phyloP scores from a whole-genome alignment of 306 rosid genomes.

The Glycine tomentella region DNA sequence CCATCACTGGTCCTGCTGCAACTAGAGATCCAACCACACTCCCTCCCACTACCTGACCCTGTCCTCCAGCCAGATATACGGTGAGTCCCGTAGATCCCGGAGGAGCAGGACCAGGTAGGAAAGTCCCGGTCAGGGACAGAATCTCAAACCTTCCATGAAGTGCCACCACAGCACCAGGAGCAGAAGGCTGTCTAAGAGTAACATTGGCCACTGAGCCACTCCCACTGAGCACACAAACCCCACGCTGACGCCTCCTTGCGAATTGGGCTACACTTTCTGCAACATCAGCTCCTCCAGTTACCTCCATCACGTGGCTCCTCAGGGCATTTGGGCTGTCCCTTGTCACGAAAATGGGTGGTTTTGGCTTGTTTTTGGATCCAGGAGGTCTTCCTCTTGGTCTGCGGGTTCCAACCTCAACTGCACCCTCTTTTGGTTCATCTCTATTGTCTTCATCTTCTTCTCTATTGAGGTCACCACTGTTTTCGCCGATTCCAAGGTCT shows the following conservation, averaged over 20 bases:
- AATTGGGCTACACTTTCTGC: slow-evolving; percentile 86
- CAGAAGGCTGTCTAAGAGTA: slow-evolving; percentile 81
- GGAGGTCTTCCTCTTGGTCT: slow-evolving; percentile 96
- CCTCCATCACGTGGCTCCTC: slow-evolving; percentile 90
- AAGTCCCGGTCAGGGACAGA: slow-evolving; percentile 78
- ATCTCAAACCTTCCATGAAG: slow-evolving; percentile 97
- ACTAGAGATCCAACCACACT: slow-evolving; percentile 87
- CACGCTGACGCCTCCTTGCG: slow-evolving; percentile 88
- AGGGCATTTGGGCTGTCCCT: slow-evolving; percentile 92
- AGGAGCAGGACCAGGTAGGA: slow-evolving; percentile 91
- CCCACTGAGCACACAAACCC: slow-evolving; percentile 92
- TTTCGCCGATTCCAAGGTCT: slow-evolving; percentile 65
- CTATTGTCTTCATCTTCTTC: slow-evolving; percentile 61
- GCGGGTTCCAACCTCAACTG: slow-evolving; percentile 75
- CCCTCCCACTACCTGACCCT: slow-evolving; percentile 92
- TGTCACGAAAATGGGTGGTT: slow-evolving; percentile 91
- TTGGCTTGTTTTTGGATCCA: slow-evolving; percentile 93
- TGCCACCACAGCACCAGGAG: slow-evolving; percentile 82
- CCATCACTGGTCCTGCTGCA: slow-evolving; percentile 94
- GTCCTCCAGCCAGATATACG: slow-evolving; percentile 85
- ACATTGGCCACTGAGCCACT: slow-evolving; percentile 94
- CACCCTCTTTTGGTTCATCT: slow-evolving; percentile 86
- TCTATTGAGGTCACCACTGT: slow-evolving; percentile 48
- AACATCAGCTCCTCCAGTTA: slow-evolving; percentile 85
- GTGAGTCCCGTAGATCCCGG: slow-evolving; percentile 89